Base-by-base conservation (phyloP, 1,284 basidiomycete species). In the Microbotryum silenes-acaulis region DNA sequence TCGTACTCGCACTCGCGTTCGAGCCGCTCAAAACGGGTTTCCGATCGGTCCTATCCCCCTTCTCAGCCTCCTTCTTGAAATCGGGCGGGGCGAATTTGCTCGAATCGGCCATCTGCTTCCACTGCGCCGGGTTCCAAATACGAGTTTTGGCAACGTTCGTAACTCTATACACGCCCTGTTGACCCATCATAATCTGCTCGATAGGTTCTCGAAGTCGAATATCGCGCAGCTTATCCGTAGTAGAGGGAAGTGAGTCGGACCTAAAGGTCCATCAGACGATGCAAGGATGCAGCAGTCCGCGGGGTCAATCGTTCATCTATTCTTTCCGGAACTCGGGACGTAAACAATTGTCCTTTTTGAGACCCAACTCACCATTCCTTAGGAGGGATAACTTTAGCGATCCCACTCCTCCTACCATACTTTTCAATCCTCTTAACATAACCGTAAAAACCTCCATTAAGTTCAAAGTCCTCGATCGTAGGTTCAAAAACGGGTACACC, bases 401-500 rank as follows among this genome's bases (percentile, higher is more conserved):
- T 93, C 23, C 92, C 91, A 68, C 89, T 91, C 59, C 81, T 80
- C 74, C 81, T 81, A 0, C 92, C 92, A 89, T 93, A 97, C 60
- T 83, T 81, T 73, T 91, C 89, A 47, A 96, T 81, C 62, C 77
- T 82, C 66, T 83, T 85, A 81, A 94, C 86, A 75, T 91, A 97
- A 5, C 75, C 83, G 72, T 93, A 91, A 74, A 94, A 94, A 73
- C 94, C 88, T 70, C 80, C 72, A 23, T 66, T 54, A 6, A 33
- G 46, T 14, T 48, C 63, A 53, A 68, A 72, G 29, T 73, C 68
- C 56, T 86, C 85, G 82, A 91, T 85, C 1, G 87, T 85, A 6
- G 92, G 92, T 72, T 85, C 87, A 81, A 97, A 97, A 18, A 97
- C 89, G 18, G 92, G 92, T 53, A 96, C 92, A 48, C 92, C 92